Conservation (phyloP, 805 yeast genomes). For the Cyberlindnera xylosilytica region DNA sequence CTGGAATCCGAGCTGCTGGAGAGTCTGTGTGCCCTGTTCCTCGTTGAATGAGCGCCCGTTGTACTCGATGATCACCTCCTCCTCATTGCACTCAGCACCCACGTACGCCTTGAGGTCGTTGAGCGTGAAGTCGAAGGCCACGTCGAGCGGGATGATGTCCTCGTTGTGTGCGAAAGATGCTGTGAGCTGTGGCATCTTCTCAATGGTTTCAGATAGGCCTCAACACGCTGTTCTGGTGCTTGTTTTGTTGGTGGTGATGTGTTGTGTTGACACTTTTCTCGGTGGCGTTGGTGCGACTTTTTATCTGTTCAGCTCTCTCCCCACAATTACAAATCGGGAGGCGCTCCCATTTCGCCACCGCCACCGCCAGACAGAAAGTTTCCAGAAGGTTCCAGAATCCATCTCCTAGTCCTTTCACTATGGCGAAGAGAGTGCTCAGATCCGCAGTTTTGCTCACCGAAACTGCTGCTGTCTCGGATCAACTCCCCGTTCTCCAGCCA, state of each 20-base stretch:
- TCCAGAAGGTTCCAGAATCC: no score
- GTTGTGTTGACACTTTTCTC: not conserved
- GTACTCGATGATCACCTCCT: conserved; percentile 45
- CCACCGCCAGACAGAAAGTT: conserved; percentile 1
- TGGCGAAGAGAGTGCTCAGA: conserved; percentile 8
- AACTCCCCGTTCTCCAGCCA: not conserved
- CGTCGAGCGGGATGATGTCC: conserved; percentile 43
- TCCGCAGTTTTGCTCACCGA: conserved; percentile 1
- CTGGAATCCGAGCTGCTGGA: conserved; percentile 46
- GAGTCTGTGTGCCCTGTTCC: conserved; percentile 29
- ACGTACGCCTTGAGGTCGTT: conserved; percentile 71
- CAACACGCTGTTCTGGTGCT: not conserved
- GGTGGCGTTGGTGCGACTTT: no score
- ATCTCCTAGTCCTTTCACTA: not conserved
- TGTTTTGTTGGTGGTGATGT: not conserved
- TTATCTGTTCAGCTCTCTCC: no score
- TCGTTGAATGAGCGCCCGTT: conserved; percentile 41
- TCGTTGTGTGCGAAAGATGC: conserved; percentile 20
- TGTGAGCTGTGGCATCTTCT: conserved; percentile 21
- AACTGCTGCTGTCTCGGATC: not conserved
- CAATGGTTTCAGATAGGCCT: no score
- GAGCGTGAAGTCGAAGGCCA: conserved; percentile 60
- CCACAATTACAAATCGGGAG: not conserved
- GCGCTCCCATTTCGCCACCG: conserved; percentile 13
- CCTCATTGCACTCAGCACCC: conserved; percentile 34